Evolutionary conservation across 768 basidiomycete species (phyloP).

Genomic region (Phaffia australis): DNA sequence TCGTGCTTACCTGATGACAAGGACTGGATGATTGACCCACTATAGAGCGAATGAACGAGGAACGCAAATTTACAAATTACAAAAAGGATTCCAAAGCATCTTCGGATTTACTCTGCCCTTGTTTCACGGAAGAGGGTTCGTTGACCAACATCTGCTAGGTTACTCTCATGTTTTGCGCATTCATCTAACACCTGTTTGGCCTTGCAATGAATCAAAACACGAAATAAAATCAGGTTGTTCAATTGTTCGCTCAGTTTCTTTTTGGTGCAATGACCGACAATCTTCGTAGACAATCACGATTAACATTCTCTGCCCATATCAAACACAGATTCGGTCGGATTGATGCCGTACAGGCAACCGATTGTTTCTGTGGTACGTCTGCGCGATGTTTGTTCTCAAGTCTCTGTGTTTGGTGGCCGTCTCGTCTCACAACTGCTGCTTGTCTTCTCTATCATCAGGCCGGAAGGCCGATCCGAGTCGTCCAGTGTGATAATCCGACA

Average conservation of each 20-base stretch:
- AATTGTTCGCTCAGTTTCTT: constrained; percentile 55
- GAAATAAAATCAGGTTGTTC: constrained; percentile 44
- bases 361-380: constrained; percentile 93
- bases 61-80: constrained; percentile 70
- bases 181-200: neutral
- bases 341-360: constrained; percentile 88
- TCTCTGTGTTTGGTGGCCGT: neutral
- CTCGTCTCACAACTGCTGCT: too few relatives aligned
- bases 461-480: constrained; percentile 74
- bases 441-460: constrained; percentile 43
- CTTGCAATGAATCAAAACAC: neutral
- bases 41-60: constrained; percentile 65
- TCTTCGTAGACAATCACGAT: neutral
- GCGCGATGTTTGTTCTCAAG: neutral
- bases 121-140: constrained; percentile 83
- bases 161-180: neutral
- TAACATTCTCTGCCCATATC: neutral
- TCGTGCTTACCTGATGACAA: neutral
- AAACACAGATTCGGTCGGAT: constrained; percentile 69
- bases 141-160: neutral
- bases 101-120: constrained; percentile 95
- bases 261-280: too few relatives aligned
- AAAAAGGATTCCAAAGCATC: constrained; percentile 78
- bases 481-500: constrained; percentile 66
- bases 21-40: neutral